These are phyloP conservation scores for Starmerella bombi DNA, from an alignment of 805 yeast genomes.

Conservation along the genomic window DNA sequence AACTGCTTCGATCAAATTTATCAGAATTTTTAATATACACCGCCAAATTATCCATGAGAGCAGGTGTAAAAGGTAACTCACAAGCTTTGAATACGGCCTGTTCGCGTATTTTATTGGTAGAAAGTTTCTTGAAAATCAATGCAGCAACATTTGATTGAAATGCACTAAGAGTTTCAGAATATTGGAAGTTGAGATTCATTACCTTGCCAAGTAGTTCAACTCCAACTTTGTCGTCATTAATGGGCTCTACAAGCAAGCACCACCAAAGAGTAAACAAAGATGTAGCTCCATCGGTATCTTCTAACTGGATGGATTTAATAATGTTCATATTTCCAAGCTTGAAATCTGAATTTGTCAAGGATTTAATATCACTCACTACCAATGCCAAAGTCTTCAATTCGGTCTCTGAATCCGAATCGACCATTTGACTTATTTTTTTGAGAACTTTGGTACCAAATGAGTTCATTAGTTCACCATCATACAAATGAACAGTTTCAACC, in stretches of 20 bases:
- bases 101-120: neutral
- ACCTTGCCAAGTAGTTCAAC: neutral
- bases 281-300: neutral
- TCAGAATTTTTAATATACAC: neutral
- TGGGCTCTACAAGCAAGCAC: neutral
- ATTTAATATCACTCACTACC: neutral
- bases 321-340: neutral
- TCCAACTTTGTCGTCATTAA: neutral
- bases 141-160: constrained; percentile 8
- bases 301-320: neutral
- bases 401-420: neutral
- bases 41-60: neutral
- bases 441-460: neutral
- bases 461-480: neutral
- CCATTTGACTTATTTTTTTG: neutral
- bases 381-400: neutral
- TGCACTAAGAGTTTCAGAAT: constrained; percentile 1
- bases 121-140: neutral
- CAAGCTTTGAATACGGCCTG: neutral
- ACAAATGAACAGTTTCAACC: neutral
- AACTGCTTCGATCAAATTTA: neutral
- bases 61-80: neutral
- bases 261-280: neutral
- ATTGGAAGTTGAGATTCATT: neutral
- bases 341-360: neutral